Evolutionary conservation across 2,329 filamentous ascomycete species (phyloP).

Genomic region (Curvularia hawaiiensis): DNA sequence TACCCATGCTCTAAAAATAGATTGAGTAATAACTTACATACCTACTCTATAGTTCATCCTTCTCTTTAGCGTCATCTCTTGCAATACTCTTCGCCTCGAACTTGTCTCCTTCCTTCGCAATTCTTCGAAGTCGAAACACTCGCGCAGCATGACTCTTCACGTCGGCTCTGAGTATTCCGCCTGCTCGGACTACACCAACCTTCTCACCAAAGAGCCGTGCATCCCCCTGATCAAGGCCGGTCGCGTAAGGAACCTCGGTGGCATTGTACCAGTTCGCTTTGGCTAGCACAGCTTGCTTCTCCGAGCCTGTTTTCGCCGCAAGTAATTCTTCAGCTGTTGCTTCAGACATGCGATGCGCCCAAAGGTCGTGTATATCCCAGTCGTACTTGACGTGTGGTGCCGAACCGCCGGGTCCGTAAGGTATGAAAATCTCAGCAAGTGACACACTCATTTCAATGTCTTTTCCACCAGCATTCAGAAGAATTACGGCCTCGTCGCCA

Average conservation of each 20-base stretch:
- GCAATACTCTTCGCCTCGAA: constrained; percentile 33
- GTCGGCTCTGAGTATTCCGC: constrained; percentile 21
- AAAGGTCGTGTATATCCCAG: constrained; percentile 33
- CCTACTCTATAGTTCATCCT: constrained; percentile 22
- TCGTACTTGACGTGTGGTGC: constrained; percentile 30
- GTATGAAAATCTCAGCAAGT: constrained; percentile 31
- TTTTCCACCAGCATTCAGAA: constrained; percentile 27
- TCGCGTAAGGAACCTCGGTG: constrained; percentile 26
- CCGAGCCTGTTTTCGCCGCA: constrained; percentile 11
- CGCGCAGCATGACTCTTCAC: constrained; percentile 31
- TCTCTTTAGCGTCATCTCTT: constrained; percentile 14
- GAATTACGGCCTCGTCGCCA: constrained; percentile 29
- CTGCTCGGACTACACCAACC: constrained; percentile 28
- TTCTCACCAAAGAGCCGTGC: constrained; percentile 30
- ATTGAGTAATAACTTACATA: too few relatives aligned
- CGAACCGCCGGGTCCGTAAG: constrained; percentile 31
- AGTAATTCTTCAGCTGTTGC: constrained; percentile 22
- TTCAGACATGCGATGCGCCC: constrained; percentile 30
- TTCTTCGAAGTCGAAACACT: constrained; percentile 26
- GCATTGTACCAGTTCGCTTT: constrained; percentile 33
- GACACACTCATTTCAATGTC: constrained; percentile 28
- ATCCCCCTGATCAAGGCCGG: constrained; percentile 25
- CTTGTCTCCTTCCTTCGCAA: constrained; percentile 25
- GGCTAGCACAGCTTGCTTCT: constrained; percentile 20
- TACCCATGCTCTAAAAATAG: too few relatives aligned